These are phyloP conservation scores for Penicillium coprophilum DNA, from an alignment of 495 filamentous ascomycete species.

Conservation along the genomic window DNA sequence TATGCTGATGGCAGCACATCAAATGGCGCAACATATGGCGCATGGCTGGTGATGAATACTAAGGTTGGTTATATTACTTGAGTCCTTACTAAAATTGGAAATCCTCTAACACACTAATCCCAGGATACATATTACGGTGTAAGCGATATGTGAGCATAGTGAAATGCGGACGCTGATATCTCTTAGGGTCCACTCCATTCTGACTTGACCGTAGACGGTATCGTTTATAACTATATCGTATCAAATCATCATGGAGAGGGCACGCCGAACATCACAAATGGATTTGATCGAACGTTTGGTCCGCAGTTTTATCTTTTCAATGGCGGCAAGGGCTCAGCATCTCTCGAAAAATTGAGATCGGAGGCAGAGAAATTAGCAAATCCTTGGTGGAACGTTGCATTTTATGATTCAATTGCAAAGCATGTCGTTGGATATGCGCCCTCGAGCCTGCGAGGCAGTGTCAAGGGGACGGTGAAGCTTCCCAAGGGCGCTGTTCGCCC, in stretches of 20 bases:
- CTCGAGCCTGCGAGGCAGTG: conserved; percentile 41
- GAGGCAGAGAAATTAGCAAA: conserved; percentile 48
- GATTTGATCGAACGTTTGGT: conserved; percentile 58
- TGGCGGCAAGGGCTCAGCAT: conserved; percentile 41
- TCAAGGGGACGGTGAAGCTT: conserved; percentile 45
- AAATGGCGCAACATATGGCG: conserved; percentile 50
- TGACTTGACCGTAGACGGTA: conserved; percentile 57
- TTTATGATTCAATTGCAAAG: conserved; percentile 57
- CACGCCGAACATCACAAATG: conserved; percentile 57
- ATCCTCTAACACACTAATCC: background rate
- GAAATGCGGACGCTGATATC: conserved; percentile 7
- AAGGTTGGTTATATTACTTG: conserved; percentile 27
- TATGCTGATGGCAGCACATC: conserved; percentile 53
- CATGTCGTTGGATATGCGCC: conserved; percentile 54
- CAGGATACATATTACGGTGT: conserved; percentile 56
- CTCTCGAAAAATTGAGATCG: conserved; percentile 41
- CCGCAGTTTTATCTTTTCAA: conserved; percentile 61
- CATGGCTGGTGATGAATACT: conserved; percentile 59
- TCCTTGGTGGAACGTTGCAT: conserved; percentile 51
- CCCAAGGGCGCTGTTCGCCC: conserved; percentile 44
- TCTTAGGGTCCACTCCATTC: conserved; percentile 52
- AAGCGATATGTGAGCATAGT: conserved; percentile 5
- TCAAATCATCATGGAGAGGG: conserved; percentile 58
- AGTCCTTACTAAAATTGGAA: background rate
- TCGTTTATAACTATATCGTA: conserved; percentile 54